These are phyloP conservation scores for Penicillium sp. DNA, from an alignment of 2,329 filamentous ascomycete species.

Conservation along the genomic window DNA sequence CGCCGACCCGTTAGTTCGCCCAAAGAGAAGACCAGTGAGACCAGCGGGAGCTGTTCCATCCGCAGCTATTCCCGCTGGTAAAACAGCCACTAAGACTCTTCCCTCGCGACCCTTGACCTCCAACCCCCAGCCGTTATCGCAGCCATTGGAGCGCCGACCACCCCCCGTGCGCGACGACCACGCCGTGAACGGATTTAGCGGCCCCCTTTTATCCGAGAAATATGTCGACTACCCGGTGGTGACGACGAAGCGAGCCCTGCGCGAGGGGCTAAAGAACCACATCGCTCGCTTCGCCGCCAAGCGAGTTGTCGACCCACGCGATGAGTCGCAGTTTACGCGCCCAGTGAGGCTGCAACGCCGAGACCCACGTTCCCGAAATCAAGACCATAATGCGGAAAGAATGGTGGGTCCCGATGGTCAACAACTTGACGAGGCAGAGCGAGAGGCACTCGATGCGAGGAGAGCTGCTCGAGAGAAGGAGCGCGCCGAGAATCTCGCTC, in stretches of 20 bases:
- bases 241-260: conserved; percentile 77
- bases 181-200: conserved; percentile 45
- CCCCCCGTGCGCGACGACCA: conserved; percentile 30
- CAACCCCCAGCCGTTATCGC: conserved; percentile 18
- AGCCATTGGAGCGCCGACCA: conserved; percentile 19
- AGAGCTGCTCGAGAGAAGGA: conserved; percentile 81
- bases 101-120: conserved; percentile 22
- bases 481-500: conserved; percentile 81
- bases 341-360: conserved; percentile 88
- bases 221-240: conserved; percentile 67
- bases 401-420: conserved; percentile 38
- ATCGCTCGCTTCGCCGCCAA: conserved; percentile 77
- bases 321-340: conserved; percentile 80
- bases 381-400: conserved; percentile 58
- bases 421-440: conserved; percentile 66
- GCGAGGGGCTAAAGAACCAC: conserved; percentile 80
- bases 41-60: conserved; percentile 21
- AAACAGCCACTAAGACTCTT: conserved; percentile 26
- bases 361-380: conserved; percentile 65
- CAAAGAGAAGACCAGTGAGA: conserved; percentile 51
- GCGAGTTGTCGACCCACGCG: conserved; percentile 63
- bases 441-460: conserved; percentile 57
- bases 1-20: conserved; percentile 64
- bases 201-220: conserved; percentile 39
- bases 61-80: conserved; percentile 22